Conservation (phyloP, 1,284 basidiomycete genomes). For the Boletus sp. region DNA sequence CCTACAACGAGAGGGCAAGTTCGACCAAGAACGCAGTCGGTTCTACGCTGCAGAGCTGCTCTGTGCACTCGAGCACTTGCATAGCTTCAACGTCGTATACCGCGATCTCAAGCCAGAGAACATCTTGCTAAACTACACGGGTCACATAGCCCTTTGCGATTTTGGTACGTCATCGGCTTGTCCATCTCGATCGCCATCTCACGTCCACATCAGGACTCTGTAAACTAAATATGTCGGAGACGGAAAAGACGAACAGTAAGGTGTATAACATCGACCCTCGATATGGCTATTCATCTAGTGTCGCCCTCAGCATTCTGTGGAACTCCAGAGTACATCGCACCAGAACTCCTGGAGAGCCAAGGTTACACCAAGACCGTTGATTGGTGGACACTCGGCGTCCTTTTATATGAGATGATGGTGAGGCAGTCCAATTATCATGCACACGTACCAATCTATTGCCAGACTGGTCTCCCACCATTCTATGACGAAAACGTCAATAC, state of each 20-base stretch:
- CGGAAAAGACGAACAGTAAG: slow-evolving; percentile 94
- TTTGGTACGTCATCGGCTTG: slow-evolving; percentile 54
- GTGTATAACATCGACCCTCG: background rate
- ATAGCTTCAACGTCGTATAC: slow-evolving; percentile 98
- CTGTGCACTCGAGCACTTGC: slow-evolving; percentile 92
- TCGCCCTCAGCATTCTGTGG: slow-evolving; percentile 83
- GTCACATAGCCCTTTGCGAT: slow-evolving; percentile 97
- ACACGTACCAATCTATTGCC: slow-evolving; percentile 9
- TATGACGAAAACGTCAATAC: slow-evolving; percentile 98
- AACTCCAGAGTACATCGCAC: slow-evolving; percentile 98
- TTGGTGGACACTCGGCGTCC: slow-evolving; percentile 99
- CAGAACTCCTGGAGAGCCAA: slow-evolving; percentile 92
- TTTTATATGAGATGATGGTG: slow-evolving; percentile 98
- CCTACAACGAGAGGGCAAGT: slow-evolving; percentile 96
- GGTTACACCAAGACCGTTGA: slow-evolving; percentile 99
- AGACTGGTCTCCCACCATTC: slow-evolving; percentile 96
- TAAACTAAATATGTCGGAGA: slow-evolving; percentile 98
- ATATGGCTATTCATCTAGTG: slow-evolving; percentile 5
- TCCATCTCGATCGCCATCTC: background rate
- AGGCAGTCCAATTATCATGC: background rate
- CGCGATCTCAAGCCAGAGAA: slow-evolving; percentile 98
- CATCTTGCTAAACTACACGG: slow-evolving; percentile 94
- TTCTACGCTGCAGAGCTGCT: slow-evolving; percentile 97
- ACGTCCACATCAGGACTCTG: slow-evolving; percentile 67
- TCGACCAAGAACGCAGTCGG: slow-evolving; percentile 89